phyloP scores from a whole-genome alignment of 2,329 filamentous ascomycete genomes.

The Tolypocladium pustulatum region DNA sequence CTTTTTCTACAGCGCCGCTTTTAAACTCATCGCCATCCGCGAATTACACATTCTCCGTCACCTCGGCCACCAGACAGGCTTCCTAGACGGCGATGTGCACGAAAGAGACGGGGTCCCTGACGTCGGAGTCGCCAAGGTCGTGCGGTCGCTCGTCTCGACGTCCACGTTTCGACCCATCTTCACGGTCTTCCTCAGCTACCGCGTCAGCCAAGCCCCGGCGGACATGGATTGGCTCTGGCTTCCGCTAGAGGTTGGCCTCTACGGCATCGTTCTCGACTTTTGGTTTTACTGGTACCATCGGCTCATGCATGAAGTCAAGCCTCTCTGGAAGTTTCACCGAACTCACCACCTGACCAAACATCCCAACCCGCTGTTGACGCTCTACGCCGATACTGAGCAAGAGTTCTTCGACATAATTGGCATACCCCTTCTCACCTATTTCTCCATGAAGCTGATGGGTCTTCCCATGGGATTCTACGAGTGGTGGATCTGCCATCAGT shows the following conservation, averaged over 20 bases:
- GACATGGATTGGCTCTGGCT: slow-evolving; percentile 20
- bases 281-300: slow-evolving; percentile 30
- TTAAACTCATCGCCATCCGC: slow-evolving; percentile 25
- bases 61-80: slow-evolving; percentile 26
- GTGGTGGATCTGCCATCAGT: slow-evolving; percentile 34
- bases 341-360: slow-evolving; percentile 35
- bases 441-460: slow-evolving; percentile 18
- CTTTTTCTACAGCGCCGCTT: background rate
- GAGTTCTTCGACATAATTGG: slow-evolving; percentile 29
- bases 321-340: slow-evolving; percentile 32
- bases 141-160: slow-evolving; percentile 20
- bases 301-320: slow-evolving; percentile 26
- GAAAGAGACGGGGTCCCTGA: slow-evolving; percentile 31
- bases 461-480: slow-evolving; percentile 34
- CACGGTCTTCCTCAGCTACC: slow-evolving; percentile 14
- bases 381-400: slow-evolving; percentile 30
- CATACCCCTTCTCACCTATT: slow-evolving; percentile 26
- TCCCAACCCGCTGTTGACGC: slow-evolving; percentile 28
- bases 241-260: slow-evolving; percentile 25
- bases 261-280: slow-evolving; percentile 31
- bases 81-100: slow-evolving; percentile 33
- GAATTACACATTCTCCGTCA: slow-evolving; percentile 25
- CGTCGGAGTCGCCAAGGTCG: slow-evolving; percentile 22
- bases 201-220: slow-evolving; percentile 15
- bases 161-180: slow-evolving; percentile 21